Percentiles rank a stretch among this genome's conserved stretches.
phyloP scores from a whole-genome alignment of 2,329 filamentous ascomycete genomes.

The Aureobasidium sp. region DNA sequence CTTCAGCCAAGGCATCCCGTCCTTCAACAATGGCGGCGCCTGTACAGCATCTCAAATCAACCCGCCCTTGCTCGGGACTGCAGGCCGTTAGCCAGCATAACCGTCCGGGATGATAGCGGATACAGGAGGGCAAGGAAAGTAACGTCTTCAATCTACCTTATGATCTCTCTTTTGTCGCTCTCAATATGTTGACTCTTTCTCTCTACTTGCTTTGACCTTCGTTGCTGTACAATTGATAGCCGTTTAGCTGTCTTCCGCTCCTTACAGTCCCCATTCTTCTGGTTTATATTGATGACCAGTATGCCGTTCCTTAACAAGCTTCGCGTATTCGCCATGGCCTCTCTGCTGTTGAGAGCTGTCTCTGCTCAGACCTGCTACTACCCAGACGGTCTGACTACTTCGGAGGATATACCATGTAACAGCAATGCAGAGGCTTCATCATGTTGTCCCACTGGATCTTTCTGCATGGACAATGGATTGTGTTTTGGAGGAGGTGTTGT shows the following conservation, averaged over 20 bases:
- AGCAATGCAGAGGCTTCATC: conserved; percentile 15
- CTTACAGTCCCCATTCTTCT: neutral
- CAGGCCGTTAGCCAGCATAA: conserved; percentile 5
- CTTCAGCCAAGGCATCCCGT: neutral
- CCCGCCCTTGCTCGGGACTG: conserved; percentile 6
- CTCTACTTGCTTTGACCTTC: neutral
- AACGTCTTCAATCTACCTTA: conserved; percentile 4
- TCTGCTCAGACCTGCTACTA: conserved; percentile 22
- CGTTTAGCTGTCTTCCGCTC: neutral
- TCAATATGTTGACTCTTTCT: neutral
- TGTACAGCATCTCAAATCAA: conserved; percentile 5
- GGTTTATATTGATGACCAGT: neutral
- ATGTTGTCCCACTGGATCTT: conserved; percentile 22
- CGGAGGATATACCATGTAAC: conserved; percentile 20
- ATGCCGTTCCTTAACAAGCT: conserved; percentile 8
- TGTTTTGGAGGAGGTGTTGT: conserved; percentile 24
- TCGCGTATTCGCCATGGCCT: neutral
- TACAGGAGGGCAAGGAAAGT: conserved; percentile 1
- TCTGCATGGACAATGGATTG: conserved; percentile 25
- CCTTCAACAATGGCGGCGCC: neutral
- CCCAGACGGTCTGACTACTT: conserved; percentile 20
- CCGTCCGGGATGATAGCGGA: conserved; percentile 3
- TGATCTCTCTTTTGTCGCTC: neutral
- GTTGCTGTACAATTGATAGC: neutral
- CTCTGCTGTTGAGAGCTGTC: conserved; percentile 9